phyloP scores from a whole-genome alignment of 768 basidiomycete genomes.

The Hemileccinum impolitum region DNA sequence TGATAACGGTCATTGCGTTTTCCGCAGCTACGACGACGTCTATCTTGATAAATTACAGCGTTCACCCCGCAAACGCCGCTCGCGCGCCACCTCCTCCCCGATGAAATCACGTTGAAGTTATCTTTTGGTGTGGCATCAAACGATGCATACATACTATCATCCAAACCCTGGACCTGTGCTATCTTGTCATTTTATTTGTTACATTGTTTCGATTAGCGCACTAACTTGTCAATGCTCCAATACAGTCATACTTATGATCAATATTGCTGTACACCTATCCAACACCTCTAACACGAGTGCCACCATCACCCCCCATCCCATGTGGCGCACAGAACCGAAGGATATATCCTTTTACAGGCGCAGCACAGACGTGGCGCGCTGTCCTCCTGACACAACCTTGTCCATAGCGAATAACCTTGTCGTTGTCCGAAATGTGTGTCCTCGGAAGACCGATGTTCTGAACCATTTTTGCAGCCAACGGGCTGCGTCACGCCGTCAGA shows the following conservation, averaged over 20 bases:
- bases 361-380: background rate
- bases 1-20: conserved; percentile 45
- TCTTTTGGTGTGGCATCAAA: conserved; percentile 6
- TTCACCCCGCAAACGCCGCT: conserved; percentile 37
- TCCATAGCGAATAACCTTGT: conserved; percentile 6
- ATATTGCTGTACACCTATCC: background rate
- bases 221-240: too few species aligned
- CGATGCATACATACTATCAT: conserved; percentile 13
- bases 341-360: background rate
- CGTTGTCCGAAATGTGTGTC: conserved; percentile 2
- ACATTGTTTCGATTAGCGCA: conserved; percentile 16
- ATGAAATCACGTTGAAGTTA: conserved; percentile 20
- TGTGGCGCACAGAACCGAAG: too few species aligned
- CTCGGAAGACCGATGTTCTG: background rate
- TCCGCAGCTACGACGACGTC: conserved; percentile 59
- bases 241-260: conserved; percentile 8
- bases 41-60: conserved; percentile 48
- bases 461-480: background rate
- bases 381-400: background rate
- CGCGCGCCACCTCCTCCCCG: conserved; percentile 21
- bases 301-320: too few species aligned
- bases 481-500: background rate
- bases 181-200: conserved; percentile 4
- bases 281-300: too few species aligned
- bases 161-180: conserved; percentile 11